Evolutionary conservation across 257 asterid species (phyloP).

Genomic region (Rhazya stricta): DNA sequence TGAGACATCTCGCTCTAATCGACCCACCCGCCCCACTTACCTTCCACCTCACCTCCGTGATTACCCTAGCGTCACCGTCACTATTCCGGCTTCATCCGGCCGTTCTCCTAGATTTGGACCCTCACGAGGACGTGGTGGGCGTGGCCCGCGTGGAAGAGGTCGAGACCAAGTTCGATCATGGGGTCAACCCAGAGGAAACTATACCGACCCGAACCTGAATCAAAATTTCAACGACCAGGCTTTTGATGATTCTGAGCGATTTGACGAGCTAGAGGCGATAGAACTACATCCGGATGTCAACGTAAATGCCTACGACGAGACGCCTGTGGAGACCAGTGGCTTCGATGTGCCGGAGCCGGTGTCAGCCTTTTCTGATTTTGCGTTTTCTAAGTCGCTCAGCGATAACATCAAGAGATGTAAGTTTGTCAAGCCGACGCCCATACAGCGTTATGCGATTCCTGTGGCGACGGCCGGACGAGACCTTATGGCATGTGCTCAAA

Average conservation of each 20-base stretch:
- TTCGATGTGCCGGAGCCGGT: slow-evolving; percentile 53
- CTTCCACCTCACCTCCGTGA: slow-evolving; percentile 42
- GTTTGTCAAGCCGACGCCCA: slow-evolving; percentile 63
- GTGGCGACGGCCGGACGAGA: slow-evolving; percentile 68
- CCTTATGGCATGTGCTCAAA: slow-evolving; percentile 83
- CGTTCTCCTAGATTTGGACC: slow-evolving; percentile 12
- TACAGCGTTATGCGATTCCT: slow-evolving; percentile 66
- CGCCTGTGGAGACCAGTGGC: slow-evolving; percentile 55
- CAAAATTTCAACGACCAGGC: neutral
- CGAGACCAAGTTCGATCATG: slow-evolving; percentile 19
- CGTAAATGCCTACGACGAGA: slow-evolving; percentile 20
- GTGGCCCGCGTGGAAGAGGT: slow-evolving; percentile 12
- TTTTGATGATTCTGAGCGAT: slow-evolving; percentile 19
- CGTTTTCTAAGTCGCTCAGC: slow-evolving; percentile 30
- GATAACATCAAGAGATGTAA: slow-evolving; percentile 57
- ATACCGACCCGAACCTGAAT: slow-evolving; percentile 4
- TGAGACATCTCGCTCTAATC: slow-evolving; percentile 14
- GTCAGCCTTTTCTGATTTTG: slow-evolving; percentile 45
- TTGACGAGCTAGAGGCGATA: slow-evolving; percentile 27
- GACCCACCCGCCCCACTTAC: slow-evolving; percentile 26
- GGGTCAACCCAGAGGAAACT: slow-evolving; percentile 10
- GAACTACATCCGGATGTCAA: slow-evolving; percentile 9
- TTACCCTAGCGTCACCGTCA: slow-evolving; percentile 14
- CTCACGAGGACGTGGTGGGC: slow-evolving; percentile 14
- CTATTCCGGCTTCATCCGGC: slow-evolving; percentile 11